phyloP scores from a whole-genome alignment of 805 yeast genomes.

The Komagataella phaffii region DNA sequence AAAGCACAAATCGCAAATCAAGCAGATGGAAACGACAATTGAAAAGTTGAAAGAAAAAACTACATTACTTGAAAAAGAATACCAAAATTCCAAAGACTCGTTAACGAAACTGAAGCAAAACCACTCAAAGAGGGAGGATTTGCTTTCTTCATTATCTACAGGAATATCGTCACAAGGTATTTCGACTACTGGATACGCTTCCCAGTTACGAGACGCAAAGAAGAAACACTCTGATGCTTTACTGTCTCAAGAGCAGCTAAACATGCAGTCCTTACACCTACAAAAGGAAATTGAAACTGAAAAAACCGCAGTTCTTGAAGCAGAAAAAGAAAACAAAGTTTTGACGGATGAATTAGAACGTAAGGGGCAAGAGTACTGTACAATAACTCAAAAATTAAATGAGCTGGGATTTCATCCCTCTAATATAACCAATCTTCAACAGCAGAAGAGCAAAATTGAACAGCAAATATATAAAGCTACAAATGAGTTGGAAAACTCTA shows the following conservation, averaged over 20 bases:
- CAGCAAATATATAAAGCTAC: conserved; percentile 28
- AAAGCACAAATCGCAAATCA: conserved; percentile 12
- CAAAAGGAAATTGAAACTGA: conserved; percentile 35
- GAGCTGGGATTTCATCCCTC: conserved; percentile 45
- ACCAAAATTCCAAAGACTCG: conserved; percentile 25
- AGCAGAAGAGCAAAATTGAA: conserved; percentile 28
- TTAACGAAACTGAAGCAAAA: conserved; percentile 31
- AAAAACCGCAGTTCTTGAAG: conserved; percentile 23
- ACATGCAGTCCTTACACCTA: conserved; percentile 45
- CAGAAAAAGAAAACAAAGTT: conserved; percentile 26
- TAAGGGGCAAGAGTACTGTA: conserved; percentile 8
- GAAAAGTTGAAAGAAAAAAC: conserved; percentile 20
- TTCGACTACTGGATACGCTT: conserved; percentile 61
- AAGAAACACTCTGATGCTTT: conserved; percentile 36
- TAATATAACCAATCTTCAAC: conserved; percentile 27
- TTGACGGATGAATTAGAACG: conserved; percentile 24
- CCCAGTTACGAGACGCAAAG: conserved; percentile 56
- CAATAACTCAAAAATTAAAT: conserved; percentile 14
- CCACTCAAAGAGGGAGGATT: conserved; percentile 54
- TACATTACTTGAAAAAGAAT: conserved; percentile 28
- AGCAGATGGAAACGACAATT: not conserved
- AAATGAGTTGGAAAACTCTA: conserved; percentile 37
- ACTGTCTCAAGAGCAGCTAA: conserved; percentile 44
- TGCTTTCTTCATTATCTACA: conserved; percentile 68
- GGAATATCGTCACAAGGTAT: conserved; percentile 83